These are phyloP conservation scores for Penicillium pulvis DNA, from an alignment of 495 filamentous ascomycete genomes.

Conservation along the genomic window DNA sequence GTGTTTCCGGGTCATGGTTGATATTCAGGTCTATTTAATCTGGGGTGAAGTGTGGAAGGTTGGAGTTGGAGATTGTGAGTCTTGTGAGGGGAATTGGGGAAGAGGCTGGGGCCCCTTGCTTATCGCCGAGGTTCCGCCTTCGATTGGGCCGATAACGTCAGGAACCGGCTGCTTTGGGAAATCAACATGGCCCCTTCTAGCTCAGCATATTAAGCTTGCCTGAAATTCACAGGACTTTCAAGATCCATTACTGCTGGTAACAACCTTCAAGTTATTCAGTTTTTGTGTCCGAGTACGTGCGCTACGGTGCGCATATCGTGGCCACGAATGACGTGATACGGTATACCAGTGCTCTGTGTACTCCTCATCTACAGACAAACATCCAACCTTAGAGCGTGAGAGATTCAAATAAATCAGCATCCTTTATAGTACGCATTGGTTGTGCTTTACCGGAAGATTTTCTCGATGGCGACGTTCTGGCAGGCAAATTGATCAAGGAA, in stretches of 20 bases:
- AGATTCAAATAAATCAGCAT: no score
- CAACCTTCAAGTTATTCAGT: no score
- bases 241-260: no score
- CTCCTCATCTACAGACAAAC: no score
- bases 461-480: slow-evolving; percentile 52
- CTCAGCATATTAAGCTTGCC: background rate
- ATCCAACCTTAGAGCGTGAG: no score
- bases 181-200: background rate
- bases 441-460: slow-evolving; percentile 36
- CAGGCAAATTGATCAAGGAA: slow-evolving; percentile 58
- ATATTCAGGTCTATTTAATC: background rate
- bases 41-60: background rate
- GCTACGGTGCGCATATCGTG: no score
- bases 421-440: no score
- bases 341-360: no score
- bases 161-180: slow-evolving; percentile 3
- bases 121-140: slow-evolving; percentile 5
- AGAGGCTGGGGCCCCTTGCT: slow-evolving; percentile 11
- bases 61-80: slow-evolving; percentile 7
- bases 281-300: no score
- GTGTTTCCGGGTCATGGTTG: slow-evolving; percentile 33
- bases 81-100: slow-evolving; percentile 11
- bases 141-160: slow-evolving; percentile 1
- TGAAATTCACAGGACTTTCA: background rate
- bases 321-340: no score